These are phyloP conservation scores for Monosporascus sp. DNA, from an alignment of 2,329 filamentous ascomycete genomes.

Conservation along the genomic window DNA sequence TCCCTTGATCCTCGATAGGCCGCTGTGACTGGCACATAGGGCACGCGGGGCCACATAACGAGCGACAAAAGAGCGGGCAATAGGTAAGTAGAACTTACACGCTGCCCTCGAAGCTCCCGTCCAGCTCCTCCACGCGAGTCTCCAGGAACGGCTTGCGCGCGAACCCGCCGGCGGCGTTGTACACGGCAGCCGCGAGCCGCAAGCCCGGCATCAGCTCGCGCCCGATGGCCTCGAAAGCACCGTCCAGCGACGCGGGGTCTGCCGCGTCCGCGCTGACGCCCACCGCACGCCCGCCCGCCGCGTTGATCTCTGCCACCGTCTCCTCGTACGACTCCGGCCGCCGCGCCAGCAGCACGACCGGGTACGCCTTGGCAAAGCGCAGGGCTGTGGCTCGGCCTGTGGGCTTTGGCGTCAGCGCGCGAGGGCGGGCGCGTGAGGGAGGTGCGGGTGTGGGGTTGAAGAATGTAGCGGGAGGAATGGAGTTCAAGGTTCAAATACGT, in stretches of 20 bases:
- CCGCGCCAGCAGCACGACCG: slow-evolving; percentile 70
- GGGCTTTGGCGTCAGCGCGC: background rate
- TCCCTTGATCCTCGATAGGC: too few species aligned
- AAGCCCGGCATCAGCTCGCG: slow-evolving; percentile 47
- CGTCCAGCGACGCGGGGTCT: slow-evolving; percentile 32
- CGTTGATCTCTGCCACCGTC: slow-evolving; percentile 65
- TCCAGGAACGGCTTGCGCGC: slow-evolving; percentile 55
- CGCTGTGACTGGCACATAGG: background rate
- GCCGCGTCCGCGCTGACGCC: slow-evolving; percentile 64
- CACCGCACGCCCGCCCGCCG: slow-evolving; percentile 61
- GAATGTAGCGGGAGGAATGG: background rate
- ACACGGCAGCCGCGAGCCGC: slow-evolving; percentile 60
- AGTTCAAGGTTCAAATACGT: background rate
- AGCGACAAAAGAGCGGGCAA: background rate
- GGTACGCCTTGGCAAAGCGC: slow-evolving; percentile 59
- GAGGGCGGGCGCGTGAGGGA: background rate
- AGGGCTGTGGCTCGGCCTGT: slow-evolving; percentile 44
- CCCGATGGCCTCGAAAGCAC: slow-evolving; percentile 58
- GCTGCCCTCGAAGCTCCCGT: slow-evolving; percentile 38
- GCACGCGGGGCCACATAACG: background rate
- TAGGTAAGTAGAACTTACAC: slow-evolving; percentile 35
- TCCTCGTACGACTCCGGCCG: slow-evolving; percentile 57
- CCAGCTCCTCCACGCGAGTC: slow-evolving; percentile 43
- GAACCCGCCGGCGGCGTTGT: slow-evolving; percentile 57
- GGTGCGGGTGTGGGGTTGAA: background rate